Evolutionary conservation across 768 basidiomycete species (phyloP), one percentile per base, ranked within the genome.

Genomic region (Xanthoconium purpureum): DNA sequence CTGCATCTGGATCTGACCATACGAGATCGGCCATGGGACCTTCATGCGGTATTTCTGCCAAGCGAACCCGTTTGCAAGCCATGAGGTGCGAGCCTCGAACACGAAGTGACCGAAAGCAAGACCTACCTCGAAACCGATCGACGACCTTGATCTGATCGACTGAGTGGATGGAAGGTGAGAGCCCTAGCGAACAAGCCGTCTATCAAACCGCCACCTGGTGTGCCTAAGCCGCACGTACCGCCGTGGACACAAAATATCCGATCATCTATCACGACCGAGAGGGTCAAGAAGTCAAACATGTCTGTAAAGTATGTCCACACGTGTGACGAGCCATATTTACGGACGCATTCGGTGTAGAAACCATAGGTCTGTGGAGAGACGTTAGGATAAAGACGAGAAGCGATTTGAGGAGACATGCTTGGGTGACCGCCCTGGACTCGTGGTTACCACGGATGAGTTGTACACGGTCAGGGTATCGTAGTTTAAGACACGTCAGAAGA

Each of bases 251-350:
- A 99, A 73, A 99, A 98, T 80, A 99, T 98, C 67, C 87, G 88
- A 77, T 99, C 94, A 75, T 99, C 97, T 65, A 99, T 98, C 59
- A 99, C 97, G 54, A 96, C 95, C 35, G 92, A 94, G 54, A 99
- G 78, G 12, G 97, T 98, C 63, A 99, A 75, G 77, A 94, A 99
- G 78, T 99, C 97, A 73, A 99, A 99, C 96, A 99, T 97, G 75
- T 99, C 97, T 57, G 97, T 99, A 68, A 99, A 98, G 73, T 98
- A 98, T 29, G 93, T 94, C 97, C 97, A 99, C 35, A 98, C 96
- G 64, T 90, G 88, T 33, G 94, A 87, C 3, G 91, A 88, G 52
- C 94, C 95, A 65, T 99, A 99, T 75, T 99, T 99, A 40, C 95
- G 83, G 20, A 96, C 87, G 67, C 97, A 98, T 79, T 99, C 97